Evolutionary conservation across 1,284 basidiomycete genomes (phyloP).

Genomic region (Fomitopsis schrenkii): DNA sequence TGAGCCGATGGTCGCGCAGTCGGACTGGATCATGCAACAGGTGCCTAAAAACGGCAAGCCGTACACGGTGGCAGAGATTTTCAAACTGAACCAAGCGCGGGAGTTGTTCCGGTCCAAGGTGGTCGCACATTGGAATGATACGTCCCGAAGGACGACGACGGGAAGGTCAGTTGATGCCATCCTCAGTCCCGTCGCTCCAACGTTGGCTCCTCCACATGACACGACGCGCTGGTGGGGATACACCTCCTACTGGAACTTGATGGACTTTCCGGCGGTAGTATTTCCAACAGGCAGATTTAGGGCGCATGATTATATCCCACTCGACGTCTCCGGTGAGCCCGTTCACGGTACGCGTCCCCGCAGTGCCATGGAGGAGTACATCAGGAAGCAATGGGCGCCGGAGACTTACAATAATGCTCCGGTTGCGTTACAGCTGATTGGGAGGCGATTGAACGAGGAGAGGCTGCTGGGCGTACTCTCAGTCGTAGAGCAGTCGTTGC

Average conservation of each 20-base stretch:
- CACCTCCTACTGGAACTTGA: conserved; percentile 52
- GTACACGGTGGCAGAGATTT: conserved; percentile 37
- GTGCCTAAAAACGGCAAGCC: conserved; percentile 31
- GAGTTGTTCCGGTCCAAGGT: conserved; percentile 39
- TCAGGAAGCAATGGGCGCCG: conserved; percentile 41
- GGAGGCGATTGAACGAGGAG: conserved; percentile 47
- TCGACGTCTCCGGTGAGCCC: conserved; percentile 18
- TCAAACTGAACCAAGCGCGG: conserved; percentile 40
- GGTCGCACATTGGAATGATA: conserved; percentile 52
- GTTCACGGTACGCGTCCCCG: conserved; percentile 25
- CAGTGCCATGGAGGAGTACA: conserved; percentile 34
- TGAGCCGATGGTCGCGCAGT: conserved; percentile 39
- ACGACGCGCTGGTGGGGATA: conserved; percentile 50
- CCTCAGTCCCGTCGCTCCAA: conserved; percentile 49
- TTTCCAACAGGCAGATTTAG: conserved; percentile 44
- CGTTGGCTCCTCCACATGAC: conserved; percentile 47
- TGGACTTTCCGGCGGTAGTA: conserved; percentile 49
- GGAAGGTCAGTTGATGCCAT: conserved; percentile 53
- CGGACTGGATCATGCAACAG: conserved; percentile 45
- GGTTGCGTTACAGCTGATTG: conserved; percentile 44
- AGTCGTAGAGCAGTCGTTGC: conserved; percentile 34
- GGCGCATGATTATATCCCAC: conserved; percentile 15
- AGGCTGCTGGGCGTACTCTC: conserved; percentile 41
- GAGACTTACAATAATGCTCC: conserved; percentile 41
- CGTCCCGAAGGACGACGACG: conserved; percentile 35